Conservation (phyloP, 1,284 basidiomycete genomes). For the Ustilago lituana region DNA sequence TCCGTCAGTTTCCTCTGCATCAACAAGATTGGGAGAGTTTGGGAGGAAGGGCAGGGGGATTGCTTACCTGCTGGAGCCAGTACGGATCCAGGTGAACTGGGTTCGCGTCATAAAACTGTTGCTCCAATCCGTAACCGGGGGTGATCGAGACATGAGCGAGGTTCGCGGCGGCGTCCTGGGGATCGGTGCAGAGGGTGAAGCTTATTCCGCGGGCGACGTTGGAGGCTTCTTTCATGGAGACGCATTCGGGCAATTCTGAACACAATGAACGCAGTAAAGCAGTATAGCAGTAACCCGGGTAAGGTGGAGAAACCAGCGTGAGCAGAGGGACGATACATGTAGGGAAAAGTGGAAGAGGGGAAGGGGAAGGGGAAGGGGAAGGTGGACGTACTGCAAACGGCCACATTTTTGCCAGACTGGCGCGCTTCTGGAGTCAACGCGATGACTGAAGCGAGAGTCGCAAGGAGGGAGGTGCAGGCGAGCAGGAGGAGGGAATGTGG, state of each 20-base stretch:
- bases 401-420: neutral
- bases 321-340: no score
- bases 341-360: neutral
- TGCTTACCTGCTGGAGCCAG: slow-evolving; percentile 13
- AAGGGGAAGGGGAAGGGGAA: neutral
- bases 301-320: no score
- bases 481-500: neutral
- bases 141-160: slow-evolving; percentile 5
- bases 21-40: no score
- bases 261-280: no score
- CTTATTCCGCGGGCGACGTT: slow-evolving; percentile 13
- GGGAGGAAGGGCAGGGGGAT: no score
- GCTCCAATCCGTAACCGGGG: slow-evolving; percentile 1
- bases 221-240: neutral
- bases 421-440: neutral
- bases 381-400: slow-evolving; percentile 24
- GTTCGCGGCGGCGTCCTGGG: neutral
- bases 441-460: neutral
- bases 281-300: no score
- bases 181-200: neutral
- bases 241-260: slow-evolving; percentile 8
- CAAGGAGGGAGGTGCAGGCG: neutral
- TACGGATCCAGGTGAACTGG: slow-evolving; percentile 5
- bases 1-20: no score
- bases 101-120: slow-evolving; percentile 3